Percentiles rank a stretch among this genome's conserved stretches.
phyloP scores from a whole-genome alignment of 1,284 basidiomycete species.

The Porodaedalea pini region DNA sequence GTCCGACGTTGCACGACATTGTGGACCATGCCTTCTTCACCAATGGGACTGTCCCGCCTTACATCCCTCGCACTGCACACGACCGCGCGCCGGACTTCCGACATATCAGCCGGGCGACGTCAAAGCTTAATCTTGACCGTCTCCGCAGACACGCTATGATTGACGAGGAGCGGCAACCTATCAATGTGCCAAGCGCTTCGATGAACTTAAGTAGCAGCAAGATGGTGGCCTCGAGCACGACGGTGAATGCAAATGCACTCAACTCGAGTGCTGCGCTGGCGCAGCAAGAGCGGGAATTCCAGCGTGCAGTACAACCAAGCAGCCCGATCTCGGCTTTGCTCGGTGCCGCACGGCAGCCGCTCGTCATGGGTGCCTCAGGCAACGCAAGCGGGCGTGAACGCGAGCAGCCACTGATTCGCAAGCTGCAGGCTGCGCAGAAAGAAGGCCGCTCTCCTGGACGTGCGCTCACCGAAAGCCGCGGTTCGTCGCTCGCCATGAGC shows the following conservation, averaged over 20 bases:
- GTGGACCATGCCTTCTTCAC: constrained; percentile 86
- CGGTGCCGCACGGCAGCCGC: constrained; percentile 83
- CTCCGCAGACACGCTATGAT: constrained; percentile 58
- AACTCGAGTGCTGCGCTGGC: constrained; percentile 54
- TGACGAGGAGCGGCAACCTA: constrained; percentile 52
- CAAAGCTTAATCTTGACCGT: constrained; percentile 67
- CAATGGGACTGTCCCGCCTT: constrained; percentile 75
- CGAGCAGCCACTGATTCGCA: constrained; percentile 57
- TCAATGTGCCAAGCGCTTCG: constrained; percentile 36
- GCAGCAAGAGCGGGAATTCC: constrained; percentile 94
- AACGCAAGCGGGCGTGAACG: constrained; percentile 27
- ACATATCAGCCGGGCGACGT: constrained; percentile 58
- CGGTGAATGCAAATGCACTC: constrained; percentile 27
- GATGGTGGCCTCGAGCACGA: constrained; percentile 22
- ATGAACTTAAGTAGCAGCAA: constrained; percentile 21
- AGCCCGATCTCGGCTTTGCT: constrained; percentile 92
- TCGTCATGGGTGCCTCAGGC: constrained; percentile 62
- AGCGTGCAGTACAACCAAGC: constrained; percentile 91
- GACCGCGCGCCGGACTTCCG: constrained; percentile 74
- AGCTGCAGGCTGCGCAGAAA: constrained; percentile 47
- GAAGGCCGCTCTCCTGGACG: constrained; percentile 31
- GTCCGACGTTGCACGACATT: constrained; percentile 85
- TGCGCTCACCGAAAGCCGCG: background rate
- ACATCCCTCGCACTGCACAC: constrained; percentile 77
- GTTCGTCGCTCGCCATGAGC: constrained; percentile 13